Evolutionary conservation across 2,329 filamentous ascomycete genomes (phyloP).

Genomic region (Aspergillus felis): DNA sequence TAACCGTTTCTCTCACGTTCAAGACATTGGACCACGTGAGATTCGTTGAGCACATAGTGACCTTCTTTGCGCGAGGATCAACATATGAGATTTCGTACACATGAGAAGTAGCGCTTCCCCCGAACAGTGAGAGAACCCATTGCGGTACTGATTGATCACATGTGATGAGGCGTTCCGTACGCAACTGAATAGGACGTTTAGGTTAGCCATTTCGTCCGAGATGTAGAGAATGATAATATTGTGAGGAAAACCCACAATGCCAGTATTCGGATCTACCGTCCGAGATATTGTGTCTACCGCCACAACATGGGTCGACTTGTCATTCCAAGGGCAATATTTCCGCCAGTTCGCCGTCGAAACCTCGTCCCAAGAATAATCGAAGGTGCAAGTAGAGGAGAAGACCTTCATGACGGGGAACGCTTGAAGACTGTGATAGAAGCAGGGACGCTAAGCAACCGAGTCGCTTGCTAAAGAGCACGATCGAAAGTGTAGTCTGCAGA

Average conservation of each 20-base stretch:
- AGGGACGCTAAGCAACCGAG: not conserved
- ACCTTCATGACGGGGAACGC: slow-evolving; percentile 70
- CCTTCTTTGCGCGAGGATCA: slow-evolving; percentile 73
- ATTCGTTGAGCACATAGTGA: slow-evolving; percentile 96
- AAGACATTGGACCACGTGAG: slow-evolving; percentile 88
- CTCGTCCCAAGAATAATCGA: slow-evolving; percentile 98
- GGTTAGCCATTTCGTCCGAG: slow-evolving; percentile 8
- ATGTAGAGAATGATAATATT: not conserved
- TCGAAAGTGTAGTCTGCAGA: not conserved
- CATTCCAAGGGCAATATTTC: slow-evolving; percentile 99
- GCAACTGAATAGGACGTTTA: slow-evolving; percentile 46
- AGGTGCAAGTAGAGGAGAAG: slow-evolving; percentile 84
- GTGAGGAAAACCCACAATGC: slow-evolving; percentile 54
- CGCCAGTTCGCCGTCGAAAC: slow-evolving; percentile 97
- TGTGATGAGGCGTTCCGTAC: slow-evolving; percentile 64
- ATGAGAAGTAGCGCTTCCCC: slow-evolving; percentile 74
- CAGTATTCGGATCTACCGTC: slow-evolving; percentile 58
- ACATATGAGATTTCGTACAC: slow-evolving; percentile 97
- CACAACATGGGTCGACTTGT: slow-evolving; percentile 94
- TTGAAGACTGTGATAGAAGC: not conserved
- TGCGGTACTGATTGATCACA: slow-evolving; percentile 47
- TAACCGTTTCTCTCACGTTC: slow-evolving; percentile 87
- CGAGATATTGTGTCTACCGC: slow-evolving; percentile 90
- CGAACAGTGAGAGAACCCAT: slow-evolving; percentile 70
- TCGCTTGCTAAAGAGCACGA: not conserved